Base-by-base conservation (phyloP, 768 basidiomycete species). In the Macrolepiota albuminosa region DNA sequence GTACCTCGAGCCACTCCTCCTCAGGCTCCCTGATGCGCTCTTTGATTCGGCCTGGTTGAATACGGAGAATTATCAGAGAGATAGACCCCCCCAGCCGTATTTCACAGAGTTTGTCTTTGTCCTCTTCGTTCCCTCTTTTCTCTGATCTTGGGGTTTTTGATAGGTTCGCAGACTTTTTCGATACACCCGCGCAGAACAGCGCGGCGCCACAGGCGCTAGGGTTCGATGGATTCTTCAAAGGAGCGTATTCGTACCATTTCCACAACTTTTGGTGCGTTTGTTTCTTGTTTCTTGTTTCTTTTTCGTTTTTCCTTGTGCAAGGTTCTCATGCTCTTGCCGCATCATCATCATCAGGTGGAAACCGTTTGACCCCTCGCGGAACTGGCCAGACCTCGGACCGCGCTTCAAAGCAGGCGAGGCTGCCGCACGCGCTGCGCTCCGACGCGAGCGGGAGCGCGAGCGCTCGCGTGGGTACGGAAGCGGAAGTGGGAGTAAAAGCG, bases 11-110 rank as follows among this genome's bases (percentile, higher is more conserved):
- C 84, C 83, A 0, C 70, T 96, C 42, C 75, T 97, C 29, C 78
- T 92, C 51, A 80, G 92, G 29, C 73, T 97, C 8, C 95, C 95
- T 2, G 95, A 97, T 68, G 94, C 95, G 8, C 75, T 98, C 47
- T 95, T 96, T 64, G 94, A 97, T 71, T 87, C 93, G 6, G 95
- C 95, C 13, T 97, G 94, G 94, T 75, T 96, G 64, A 96, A 95
- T 68, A 89, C 91, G 55, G 95, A 96, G 71, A 82, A 87, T 53
- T 94, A 85, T 71, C 95, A 97, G 71, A 76, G 89, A 40, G 93
- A 96, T 66, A 81, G 95, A 54, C 95, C 95, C 36, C 91, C 94
- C 31, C 93, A 94, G 74, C 95, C 95, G 8, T 94, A 87, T 72
- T 94, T 98, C 75, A 85, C 86, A 16, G 85, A 87, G 91, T 93